phyloP scores from a whole-genome alignment of 2,329 filamentous ascomycete genomes.

The Orbilia brochopaga region DNA sequence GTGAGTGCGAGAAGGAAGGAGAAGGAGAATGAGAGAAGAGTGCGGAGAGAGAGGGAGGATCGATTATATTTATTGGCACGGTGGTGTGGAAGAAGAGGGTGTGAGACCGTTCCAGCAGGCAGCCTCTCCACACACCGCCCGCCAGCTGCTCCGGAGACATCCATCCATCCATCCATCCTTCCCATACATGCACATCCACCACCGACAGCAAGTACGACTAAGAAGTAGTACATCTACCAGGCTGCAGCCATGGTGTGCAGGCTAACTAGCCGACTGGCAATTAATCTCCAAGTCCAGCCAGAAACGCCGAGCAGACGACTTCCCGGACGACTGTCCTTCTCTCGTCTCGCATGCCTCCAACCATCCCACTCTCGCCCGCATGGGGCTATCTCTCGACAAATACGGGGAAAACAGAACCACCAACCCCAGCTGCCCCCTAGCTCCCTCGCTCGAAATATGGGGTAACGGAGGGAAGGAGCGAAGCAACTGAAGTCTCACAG shows the following conservation, averaged over 20 bases:
- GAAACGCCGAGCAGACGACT: neutral
- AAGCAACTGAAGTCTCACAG: too few relatives aligned
- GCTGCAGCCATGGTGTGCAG: neutral
- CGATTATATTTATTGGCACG: neutral
- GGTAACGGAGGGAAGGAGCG: neutral
- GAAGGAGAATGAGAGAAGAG: constrained; percentile 8
- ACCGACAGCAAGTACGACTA: too few relatives aligned
- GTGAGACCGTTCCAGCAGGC: constrained; percentile 37
- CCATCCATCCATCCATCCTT: neutral
- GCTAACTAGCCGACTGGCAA: neutral
- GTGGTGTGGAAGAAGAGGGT: constrained; percentile 32
- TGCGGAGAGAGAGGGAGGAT: neutral
- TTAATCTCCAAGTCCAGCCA: neutral
- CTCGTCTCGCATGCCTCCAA: too few relatives aligned
- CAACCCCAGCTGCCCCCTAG: neutral
- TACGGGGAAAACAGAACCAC: neutral
- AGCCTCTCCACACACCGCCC: neutral
- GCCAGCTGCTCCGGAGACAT: neutral
- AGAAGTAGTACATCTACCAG: too few relatives aligned
- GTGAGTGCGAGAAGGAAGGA: constrained; percentile 2
- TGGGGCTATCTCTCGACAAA: neutral
- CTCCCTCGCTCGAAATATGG: neutral
- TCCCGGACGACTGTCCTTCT: too few relatives aligned
- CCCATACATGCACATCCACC: neutral
- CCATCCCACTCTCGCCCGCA: neutral